Conservation (phyloP, 108 stramenopile species). For the Bacterosira constricta region DNA sequence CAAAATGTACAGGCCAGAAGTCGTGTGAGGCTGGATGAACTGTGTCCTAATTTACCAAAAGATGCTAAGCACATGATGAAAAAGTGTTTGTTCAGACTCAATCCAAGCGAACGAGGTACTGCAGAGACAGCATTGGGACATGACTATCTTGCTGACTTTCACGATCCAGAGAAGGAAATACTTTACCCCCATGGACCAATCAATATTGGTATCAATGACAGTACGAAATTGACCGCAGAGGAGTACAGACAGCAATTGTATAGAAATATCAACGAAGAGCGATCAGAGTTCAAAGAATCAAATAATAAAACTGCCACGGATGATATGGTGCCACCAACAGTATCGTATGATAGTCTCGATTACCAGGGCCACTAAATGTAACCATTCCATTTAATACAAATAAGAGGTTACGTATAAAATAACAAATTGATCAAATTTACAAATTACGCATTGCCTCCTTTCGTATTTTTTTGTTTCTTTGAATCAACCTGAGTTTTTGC, state of each 20-base stretch:
- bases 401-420: too few relatives aligned
- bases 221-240: conserved; percentile 48
- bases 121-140: conserved; percentile 73
- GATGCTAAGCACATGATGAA: conserved; percentile 70
- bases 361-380: not conserved
- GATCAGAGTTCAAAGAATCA: conserved; percentile 14
- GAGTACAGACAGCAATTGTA: conserved; percentile 53
- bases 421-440: too few relatives aligned
- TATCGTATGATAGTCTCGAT: conserved; percentile 14
- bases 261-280: conserved; percentile 20
- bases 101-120: conserved; percentile 68
- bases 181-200: conserved; percentile 50
- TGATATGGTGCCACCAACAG: conserved; percentile 2
- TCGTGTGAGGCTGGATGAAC: conserved; percentile 57
- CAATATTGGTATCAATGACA: conserved; percentile 50
- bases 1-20: conserved; percentile 55
- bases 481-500: too few relatives aligned
- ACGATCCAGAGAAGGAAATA: conserved; percentile 70
- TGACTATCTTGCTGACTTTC: conserved; percentile 80
- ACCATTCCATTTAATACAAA: too few relatives aligned
- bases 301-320: not conserved
- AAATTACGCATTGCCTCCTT: too few relatives aligned
- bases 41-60: conserved; percentile 71
- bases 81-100: conserved; percentile 69
- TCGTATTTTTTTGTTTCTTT: too few relatives aligned